Percentiles rank a stretch among this genome's conserved stretches.
Evolutionary conservation across 2,329 filamentous ascomycete genomes (phyloP).

Genomic region (Alternaria triticimaculans): DNA sequence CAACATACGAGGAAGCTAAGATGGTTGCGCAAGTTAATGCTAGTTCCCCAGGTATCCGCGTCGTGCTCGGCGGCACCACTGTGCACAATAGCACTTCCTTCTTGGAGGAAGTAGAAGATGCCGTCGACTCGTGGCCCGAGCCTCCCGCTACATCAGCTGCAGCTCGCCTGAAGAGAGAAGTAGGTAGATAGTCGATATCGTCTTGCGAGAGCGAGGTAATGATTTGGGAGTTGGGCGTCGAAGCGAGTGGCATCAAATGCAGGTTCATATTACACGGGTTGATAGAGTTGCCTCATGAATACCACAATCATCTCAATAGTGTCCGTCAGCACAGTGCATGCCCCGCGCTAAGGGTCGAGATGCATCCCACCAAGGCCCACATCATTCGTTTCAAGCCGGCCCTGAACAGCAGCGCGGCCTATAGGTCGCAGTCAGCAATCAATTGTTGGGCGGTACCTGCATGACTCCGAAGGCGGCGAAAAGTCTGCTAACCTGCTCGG

Average conservation of each 20-base stretch:
- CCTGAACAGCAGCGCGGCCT: neutral
- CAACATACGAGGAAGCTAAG: slow-evolving; percentile 96
- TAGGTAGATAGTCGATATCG: slow-evolving; percentile 55
- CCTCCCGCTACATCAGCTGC: slow-evolving; percentile 58
- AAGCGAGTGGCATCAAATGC: neutral
- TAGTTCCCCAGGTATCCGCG: slow-evolving; percentile 82
- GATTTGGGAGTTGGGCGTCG: slow-evolving; percentile 2
- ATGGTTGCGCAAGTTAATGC: slow-evolving; percentile 95
- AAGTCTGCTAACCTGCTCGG: slow-evolving; percentile 13
- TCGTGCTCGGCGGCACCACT: slow-evolving; percentile 87
- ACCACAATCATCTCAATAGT: neutral
- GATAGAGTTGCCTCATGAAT: slow-evolving; percentile 3
- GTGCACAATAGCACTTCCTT: slow-evolving; percentile 90
- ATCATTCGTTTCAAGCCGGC: slow-evolving; percentile 9
- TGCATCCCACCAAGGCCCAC: slow-evolving; percentile 3
- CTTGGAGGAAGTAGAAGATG: slow-evolving; percentile 89
- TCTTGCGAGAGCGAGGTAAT: neutral
- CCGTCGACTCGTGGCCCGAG: slow-evolving; percentile 85
- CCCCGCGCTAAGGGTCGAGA: slow-evolving; percentile 2
- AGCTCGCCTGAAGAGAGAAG: slow-evolving; percentile 66
- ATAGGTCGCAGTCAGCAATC: slow-evolving; percentile 5
- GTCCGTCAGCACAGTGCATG: slow-evolving; percentile 1
- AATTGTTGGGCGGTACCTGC: slow-evolving; percentile 28
- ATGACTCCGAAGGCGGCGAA: slow-evolving; percentile 28
- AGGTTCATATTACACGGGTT: neutral